Base-by-base conservation (phyloP, 169 alveolate species). In the Eimeria maxima region DNA sequence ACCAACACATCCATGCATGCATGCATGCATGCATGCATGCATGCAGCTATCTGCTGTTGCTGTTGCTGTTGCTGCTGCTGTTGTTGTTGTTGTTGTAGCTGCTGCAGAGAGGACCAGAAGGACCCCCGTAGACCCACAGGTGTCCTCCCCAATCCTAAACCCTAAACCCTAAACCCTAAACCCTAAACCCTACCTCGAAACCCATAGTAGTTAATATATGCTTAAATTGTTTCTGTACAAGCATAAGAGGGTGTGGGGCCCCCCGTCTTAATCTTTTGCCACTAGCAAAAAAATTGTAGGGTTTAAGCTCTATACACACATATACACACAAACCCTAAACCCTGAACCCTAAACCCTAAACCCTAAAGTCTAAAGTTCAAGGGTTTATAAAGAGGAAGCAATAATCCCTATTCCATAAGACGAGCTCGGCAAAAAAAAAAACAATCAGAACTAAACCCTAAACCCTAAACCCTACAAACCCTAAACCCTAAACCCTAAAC, bases 131-230 rank as follows among this genome's bases (percentile, higher is more conserved):
- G 29, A 67, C 78, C 86, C n/a, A n/a, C n/a, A n/a, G n/a, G n/a
- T n/a, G n/a, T n/a, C n/a, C n/a, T n/a, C 27, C 86, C 10, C 6
- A 33, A 74, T 50, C 74, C 74, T 65, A 65, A 65, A 65, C 74
- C 74, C 74, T 65, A 65, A 65, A 50, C 81, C 96, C 38, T 76
- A 22, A 60, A 86, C 76, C 63, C 50, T 22, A 24, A 44, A 53
- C 47, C 88, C 94, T 29, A 55, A 14, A 74, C 60, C 50, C 55
- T 74, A 89, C 97, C 94, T 91, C 95, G 63, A 97, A 97, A 71
- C 99, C 99, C 99, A 99, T 98, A 91, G 97, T 98, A 24, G 97
- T 84, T 71, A 99, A 97, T 74, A 98, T 98, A 63, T 98, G 97
- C 97, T 99, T 97, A 96, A 98, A 98, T 94, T 98, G 98, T 27